Evolutionary conservation across 1,284 basidiomycete genomes (phyloP).

Genomic region (Heterobasidion annosum): DNA sequence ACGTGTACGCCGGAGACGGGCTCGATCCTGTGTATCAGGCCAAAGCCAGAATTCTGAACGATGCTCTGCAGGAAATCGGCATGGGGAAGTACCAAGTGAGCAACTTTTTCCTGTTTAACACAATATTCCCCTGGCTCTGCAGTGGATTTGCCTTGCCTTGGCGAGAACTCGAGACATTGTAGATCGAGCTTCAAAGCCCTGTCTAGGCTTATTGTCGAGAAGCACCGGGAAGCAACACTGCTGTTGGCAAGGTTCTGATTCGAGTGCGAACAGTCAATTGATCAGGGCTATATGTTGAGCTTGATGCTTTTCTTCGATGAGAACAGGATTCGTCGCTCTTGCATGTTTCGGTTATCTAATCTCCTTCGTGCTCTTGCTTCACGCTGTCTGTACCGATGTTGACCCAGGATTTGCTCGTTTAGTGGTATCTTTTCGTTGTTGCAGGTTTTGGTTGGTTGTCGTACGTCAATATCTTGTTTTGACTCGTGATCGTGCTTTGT

Average conservation of each 20-base stretch:
- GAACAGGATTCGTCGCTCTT: background rate
- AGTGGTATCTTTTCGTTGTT: constrained; percentile 38
- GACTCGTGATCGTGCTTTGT: constrained; percentile 3
- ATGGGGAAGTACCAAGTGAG: constrained; percentile 65
- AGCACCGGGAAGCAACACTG: no score
- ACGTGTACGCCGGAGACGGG: constrained; percentile 36
- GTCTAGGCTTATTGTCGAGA: background rate
- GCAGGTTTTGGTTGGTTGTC: constrained; percentile 65
- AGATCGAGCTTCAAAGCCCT: background rate
- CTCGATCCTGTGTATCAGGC: constrained; percentile 57
- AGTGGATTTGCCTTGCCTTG: background rate
- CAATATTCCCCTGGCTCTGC: background rate
- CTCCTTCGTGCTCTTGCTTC: background rate
- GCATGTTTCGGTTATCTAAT: background rate
- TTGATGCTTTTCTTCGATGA: no score
- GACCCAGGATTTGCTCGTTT: background rate
- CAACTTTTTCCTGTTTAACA: background rate
- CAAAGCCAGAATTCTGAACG: constrained; percentile 55
- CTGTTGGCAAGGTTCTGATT: no score
- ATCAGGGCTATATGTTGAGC: no score
- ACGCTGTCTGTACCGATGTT: background rate
- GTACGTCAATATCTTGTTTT: constrained; percentile 25
- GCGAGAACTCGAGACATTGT: no score
- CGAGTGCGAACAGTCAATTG: no score
- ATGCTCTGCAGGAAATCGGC: constrained; percentile 61